Evolutionary conservation across 306 rosid species (phyloP), one percentile per base, ranked within the genome.

Genomic region (Fragaria vesca): DNA sequence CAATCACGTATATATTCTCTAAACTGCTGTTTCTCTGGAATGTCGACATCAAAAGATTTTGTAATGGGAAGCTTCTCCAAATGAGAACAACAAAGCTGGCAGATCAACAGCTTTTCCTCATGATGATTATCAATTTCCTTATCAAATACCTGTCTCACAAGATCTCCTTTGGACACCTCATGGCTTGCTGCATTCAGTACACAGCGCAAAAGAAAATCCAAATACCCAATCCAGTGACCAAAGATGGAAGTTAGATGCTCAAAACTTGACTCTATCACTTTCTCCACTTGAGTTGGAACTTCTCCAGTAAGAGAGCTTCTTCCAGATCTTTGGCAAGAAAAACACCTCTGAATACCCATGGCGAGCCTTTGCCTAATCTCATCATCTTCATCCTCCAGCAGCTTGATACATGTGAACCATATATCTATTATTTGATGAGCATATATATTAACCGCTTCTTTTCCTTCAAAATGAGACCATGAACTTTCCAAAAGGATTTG

Each of bases 51-150:
- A 81, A 81, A 69, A 51, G 92, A 83, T 72, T 86, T 86, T 40
- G 86, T 79, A 62, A 81, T 47, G 3, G 86, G 85, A 46, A 95
- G 91, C 75, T 86, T 93, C 84, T 87, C 97, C 80, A 95, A 43
- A 48, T 93, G 95, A 76, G 80, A 88, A 86, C 99, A 91, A 77
- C 97, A 89, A 65, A 93, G 85, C 79, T 95, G 99, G 79, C 93
- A 46, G 85, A 95, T 84, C 78, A 95, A 84, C 60, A 95, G 82
- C 83, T 88, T 95, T 84, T 95, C 99, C 91, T 95, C 99, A 36
- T 95, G 96, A 81, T 87, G 88, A 84, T 95, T 95, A 83, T 95
- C 99, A 42, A 95, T 95, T 80, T 95, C 99, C 88, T 93, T 95
- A 82, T 93, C 99, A 34, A 95, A 95, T 66, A 95, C 97, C 72